Conservation (phyloP, 1,284 basidiomycete genomes). For the Lignosus rhinocerotis region DNA sequence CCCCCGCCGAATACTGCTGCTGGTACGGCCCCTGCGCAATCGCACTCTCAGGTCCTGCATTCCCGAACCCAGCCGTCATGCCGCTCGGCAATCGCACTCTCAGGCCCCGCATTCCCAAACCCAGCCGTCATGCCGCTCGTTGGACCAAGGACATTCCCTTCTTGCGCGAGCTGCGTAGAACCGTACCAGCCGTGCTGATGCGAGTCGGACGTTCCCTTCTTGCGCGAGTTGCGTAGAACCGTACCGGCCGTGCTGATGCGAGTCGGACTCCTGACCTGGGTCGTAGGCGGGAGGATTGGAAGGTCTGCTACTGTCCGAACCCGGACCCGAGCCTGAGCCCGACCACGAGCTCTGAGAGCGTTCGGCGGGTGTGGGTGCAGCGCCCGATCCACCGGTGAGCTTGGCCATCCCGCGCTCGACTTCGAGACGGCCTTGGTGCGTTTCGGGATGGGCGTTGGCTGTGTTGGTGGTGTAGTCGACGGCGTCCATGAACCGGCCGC, state of each 20-base stretch:
- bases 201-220: not conserved
- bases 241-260: not conserved
- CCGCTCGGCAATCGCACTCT: not conserved
- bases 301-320: not conserved
- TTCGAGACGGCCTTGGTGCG: slow-evolving; percentile 11
- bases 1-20: not conserved
- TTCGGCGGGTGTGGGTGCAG: not conserved
- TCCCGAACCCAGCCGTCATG: slow-evolving; percentile 1
- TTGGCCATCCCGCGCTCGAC: slow-evolving; percentile 19
- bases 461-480: slow-evolving; percentile 7
- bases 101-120: slow-evolving; percentile 5
- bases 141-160: slow-evolving; percentile 5
- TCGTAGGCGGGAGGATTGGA: no score
- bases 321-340: not conserved
- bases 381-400: slow-evolving; percentile 12
- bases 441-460: slow-evolving; percentile 5
- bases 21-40: slow-evolving; percentile 4
- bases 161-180: not conserved
- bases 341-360: not conserved
- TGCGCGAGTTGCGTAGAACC: not conserved
- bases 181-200: not conserved
- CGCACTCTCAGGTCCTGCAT: slow-evolving; percentile 1
- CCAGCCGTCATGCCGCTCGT: slow-evolving; percentile 1
- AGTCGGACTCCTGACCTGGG: no score
- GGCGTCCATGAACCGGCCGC: slow-evolving; percentile 15